Evolutionary conservation across 306 rosid species (phyloP), one percentile per base, ranked within the genome.

Genomic region (Amphicarpaea edgeworthii): DNA sequence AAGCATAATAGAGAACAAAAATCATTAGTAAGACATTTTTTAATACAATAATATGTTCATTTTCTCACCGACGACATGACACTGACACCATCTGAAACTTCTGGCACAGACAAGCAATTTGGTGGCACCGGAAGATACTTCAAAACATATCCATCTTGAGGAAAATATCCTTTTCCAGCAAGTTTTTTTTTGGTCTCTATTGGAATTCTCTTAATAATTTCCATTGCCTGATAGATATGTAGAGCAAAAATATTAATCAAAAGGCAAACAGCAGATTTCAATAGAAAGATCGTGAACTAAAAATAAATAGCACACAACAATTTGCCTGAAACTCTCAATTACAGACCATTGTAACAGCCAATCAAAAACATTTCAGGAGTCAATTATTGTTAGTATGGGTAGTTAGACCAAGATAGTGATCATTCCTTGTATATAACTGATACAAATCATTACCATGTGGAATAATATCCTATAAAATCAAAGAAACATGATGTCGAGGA

Each of bases 1-100:
- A 40, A 34, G n/a, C 49, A 63, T 17, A 63, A 19, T 63, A 38
- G 26, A 63, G 15, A 38, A 19, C 30, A 63, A 0, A 24, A 24
- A 2, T 16, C 4, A 19, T 26, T 4, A 37, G n/a, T 8, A 7
- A 17, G 8, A 61, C 4, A 2, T 38, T 11, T 38, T 16, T 4
- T 63, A 16, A 19, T 7, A 32, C 2, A 38, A 38, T 60, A 60
- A 60, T 12, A 37, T 17, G 15, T 63, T 63, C 62, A 59, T 83
- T 72, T 77, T 41, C 96, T 86, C 80, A 95, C 98, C 85, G 90
- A 84, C 12, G 97, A 85, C 92, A 95, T 88, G 67, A 90, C 79
- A 37, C 84, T 95, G 80, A 92, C 82, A n/a, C 99, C 99, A 68
- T 95, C 99, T n/a, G 99, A 95, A 83, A 90, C 91, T 72, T 80